A percentile compares a stretch with the other conserved stretches of the same genome.
Conservation (phyloP, 2,329 filamentous ascomycete genomes). For the Sarocladium strictum region DNA sequence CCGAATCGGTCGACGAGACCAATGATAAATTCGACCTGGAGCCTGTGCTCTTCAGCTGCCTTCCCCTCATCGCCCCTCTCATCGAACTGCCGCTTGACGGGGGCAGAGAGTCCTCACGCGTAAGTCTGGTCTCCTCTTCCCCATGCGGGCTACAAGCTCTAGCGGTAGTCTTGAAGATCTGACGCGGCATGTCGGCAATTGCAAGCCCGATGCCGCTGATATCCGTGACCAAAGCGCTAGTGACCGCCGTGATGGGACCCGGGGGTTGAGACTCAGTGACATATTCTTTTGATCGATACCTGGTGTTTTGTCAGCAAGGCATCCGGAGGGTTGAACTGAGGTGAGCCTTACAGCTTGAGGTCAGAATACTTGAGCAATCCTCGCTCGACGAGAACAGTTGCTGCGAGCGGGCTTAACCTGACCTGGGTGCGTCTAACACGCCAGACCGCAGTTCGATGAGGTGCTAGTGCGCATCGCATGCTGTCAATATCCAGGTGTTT, state of each 20-base stretch:
- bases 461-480: constrained; percentile 65
- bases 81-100: not conserved
- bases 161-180: constrained; percentile 40
- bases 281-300: constrained; percentile 56
- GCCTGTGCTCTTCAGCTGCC: not conserved
- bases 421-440: constrained; percentile 62
- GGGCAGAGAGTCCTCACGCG: not conserved
- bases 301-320: constrained; percentile 17
- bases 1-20: not conserved
- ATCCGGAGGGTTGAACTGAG: not conserved
- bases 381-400: constrained; percentile 59
- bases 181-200: constrained; percentile 64
- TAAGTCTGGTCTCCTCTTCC: not conserved
- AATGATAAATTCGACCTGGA: not conserved
- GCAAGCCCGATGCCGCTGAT: constrained; percentile 76
- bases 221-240: constrained; percentile 76
- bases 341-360: constrained; percentile 58
- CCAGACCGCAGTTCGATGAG: constrained; percentile 68
- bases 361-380: constrained; percentile 62
- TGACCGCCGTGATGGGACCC: constrained; percentile 73
- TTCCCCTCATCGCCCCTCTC: not conserved
- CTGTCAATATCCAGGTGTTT: constrained; percentile 59
- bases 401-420: constrained; percentile 66
- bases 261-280: constrained; percentile 71
- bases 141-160: not conserved